Conservation (phyloP, 2,329 filamentous ascomycete genomes). For the Lecanicillium sp. region DNA sequence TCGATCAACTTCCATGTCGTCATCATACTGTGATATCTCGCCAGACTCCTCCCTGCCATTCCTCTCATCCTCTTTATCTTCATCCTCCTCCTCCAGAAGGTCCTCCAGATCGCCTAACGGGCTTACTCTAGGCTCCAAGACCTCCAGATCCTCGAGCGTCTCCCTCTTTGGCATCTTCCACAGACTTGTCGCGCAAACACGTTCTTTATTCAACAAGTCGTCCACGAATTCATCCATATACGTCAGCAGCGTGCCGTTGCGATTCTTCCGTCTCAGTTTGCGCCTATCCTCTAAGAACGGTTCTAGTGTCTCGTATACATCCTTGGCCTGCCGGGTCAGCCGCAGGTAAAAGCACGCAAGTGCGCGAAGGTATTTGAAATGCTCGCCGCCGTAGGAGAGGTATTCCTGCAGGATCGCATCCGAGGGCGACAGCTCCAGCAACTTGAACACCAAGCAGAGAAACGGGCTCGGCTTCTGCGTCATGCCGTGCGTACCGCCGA, state of each 20-base stretch:
- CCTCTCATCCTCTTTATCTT: conserved; percentile 22
- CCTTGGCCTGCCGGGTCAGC: conserved; percentile 71
- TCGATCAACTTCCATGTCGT: conserved; percentile 30
- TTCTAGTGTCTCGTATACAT: conserved; percentile 75
- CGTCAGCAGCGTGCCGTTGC: conserved; percentile 67
- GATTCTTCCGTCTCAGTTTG: conserved; percentile 71
- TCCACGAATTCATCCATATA: conserved; percentile 91
- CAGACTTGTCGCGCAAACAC: conserved; percentile 83
- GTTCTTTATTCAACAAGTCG: conserved; percentile 78
- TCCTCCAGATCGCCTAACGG: conserved; percentile 73
- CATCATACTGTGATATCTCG: conserved; percentile 23
- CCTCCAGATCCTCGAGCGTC: conserved; percentile 78
- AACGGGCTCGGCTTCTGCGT: conserved; percentile 86
- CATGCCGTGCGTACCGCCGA: conserved; percentile 81
- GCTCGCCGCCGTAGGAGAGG: conserved; percentile 63
- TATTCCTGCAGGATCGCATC: conserved; percentile 76
- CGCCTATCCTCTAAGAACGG: conserved; percentile 73
- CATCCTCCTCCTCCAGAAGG: conserved; percentile 53
- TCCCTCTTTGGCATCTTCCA: conserved; percentile 84
- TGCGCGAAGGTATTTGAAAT: conserved; percentile 81
- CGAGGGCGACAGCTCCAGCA: conserved; percentile 77
- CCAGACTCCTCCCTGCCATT: conserved; percentile 30
- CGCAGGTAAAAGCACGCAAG: conserved; percentile 91
- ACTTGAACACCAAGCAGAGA: conserved; percentile 87
- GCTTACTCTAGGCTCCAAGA: conserved; percentile 78